Percentiles rank a stretch among this genome's conserved stretches.
Evolutionary conservation across 2,329 filamentous ascomycete genomes (phyloP).

Genomic region (Cryphonectria parasitica): DNA sequence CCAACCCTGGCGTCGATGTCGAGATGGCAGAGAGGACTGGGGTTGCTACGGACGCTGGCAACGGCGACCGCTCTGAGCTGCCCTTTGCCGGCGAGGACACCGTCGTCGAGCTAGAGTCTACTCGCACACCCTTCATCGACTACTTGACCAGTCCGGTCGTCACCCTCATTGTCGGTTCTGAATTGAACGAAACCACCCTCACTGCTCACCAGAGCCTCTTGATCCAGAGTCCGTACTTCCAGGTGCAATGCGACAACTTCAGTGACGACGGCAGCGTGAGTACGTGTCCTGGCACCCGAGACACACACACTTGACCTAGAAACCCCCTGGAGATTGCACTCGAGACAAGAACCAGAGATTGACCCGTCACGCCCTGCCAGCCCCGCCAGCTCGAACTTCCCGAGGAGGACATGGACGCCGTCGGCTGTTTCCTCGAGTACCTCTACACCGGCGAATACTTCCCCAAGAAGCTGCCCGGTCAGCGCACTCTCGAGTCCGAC

Average conservation of each 20-base stretch:
- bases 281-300: slow-evolving; percentile 25
- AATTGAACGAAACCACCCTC: slow-evolving; percentile 64
- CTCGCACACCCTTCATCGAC: slow-evolving; percentile 53
- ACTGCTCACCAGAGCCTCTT: slow-evolving; percentile 82
- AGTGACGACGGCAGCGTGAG: slow-evolving; percentile 63
- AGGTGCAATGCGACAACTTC: slow-evolving; percentile 64
- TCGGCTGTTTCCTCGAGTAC: slow-evolving; percentile 80
- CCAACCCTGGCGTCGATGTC: slow-evolving; percentile 40
- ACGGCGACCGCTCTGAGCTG: slow-evolving; percentile 36
- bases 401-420: slow-evolving; percentile 71
- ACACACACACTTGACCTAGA: too few species aligned
- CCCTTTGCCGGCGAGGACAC: slow-evolving; percentile 45
- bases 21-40: slow-evolving; percentile 39
- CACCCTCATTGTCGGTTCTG: slow-evolving; percentile 66
- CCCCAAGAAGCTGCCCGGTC: slow-evolving; percentile 66
- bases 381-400: slow-evolving; percentile 71
- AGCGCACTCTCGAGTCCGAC: slow-evolving; percentile 72
- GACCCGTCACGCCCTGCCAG: slow-evolving; percentile 36
- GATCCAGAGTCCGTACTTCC: slow-evolving; percentile 74
- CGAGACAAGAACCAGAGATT: not conserved
- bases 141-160: slow-evolving; percentile 73
- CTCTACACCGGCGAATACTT: slow-evolving; percentile 90
- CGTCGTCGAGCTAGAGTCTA: slow-evolving; percentile 36
- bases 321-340: not conserved
- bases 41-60: slow-evolving; percentile 31